Base-by-base conservation (phyloP, 306 rosid species). In the Rubus parviflorus region DNA sequence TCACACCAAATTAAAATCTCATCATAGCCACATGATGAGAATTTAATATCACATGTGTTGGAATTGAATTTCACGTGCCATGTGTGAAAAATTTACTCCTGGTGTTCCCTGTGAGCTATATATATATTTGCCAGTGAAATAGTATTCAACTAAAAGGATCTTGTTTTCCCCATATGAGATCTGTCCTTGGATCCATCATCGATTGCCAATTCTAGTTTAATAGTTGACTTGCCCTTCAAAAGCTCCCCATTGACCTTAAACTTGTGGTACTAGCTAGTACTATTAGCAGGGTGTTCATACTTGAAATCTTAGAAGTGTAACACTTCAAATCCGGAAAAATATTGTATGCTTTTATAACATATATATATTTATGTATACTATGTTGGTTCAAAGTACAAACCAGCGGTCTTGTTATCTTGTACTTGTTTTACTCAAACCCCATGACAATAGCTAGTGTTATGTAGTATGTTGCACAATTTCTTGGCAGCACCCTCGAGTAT, bases 151-250 rank as follows among this genome's bases (percentile, higher is more conserved):
- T 8, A 16, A 20, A n/a, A 49, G 19, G 51, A 79, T 40, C 38
- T 65, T 65, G 78, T 53, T 25, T 75, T 71, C 54, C 81, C 77
- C 2, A 64, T 64, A 20, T 48, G 76, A 68, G 87, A 81, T 84
- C 85, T 68, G 40, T 73, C 73, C 77, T 84, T 51, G 82, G 84
- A 84, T 64, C 70, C 47, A 64, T 64, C 70, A 77, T 84, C 70
- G 62, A 78, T 41, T 53, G 25, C 56, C 20, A 30, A 19, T 54
- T 65, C 58, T 64, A 57, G 64, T 42, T 4, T 22, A 75, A 6
- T 11, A 52, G 68, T 77, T 73, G 80, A 77, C 82, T 81, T 81
- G 52, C 54, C 68, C 87, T 43, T 81, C 56, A 81, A 73, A 60
- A 81, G 80, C 82, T 69, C 63, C 72, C 40, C 25, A 20, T 74